Evolutionary conservation across 2,329 filamentous ascomycete genomes (phyloP).

Genomic region (Xylariaceae sp.): DNA sequence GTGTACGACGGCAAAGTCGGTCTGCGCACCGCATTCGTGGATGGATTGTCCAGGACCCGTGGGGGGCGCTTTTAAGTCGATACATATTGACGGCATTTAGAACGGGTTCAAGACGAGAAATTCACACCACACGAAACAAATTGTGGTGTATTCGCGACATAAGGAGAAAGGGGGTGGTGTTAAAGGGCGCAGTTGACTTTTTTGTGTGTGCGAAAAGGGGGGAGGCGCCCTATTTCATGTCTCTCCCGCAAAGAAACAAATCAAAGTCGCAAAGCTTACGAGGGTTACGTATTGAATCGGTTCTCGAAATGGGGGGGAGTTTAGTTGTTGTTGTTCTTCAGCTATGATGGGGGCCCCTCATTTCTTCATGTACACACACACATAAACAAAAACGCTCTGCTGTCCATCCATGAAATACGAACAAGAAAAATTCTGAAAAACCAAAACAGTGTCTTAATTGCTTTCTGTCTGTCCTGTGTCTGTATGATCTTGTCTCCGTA

Average conservation of each 20-base stretch:
- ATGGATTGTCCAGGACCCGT: slow-evolving; percentile 14
- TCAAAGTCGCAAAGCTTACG: slow-evolving; percentile 24
- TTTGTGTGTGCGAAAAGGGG: slow-evolving; percentile 11
- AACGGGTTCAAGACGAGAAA: not conserved
- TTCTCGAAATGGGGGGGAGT: slow-evolving; percentile 20
- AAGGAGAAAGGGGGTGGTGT: slow-evolving; percentile 13
- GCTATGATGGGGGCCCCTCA: slow-evolving; percentile 12
- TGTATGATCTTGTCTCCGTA: not conserved
- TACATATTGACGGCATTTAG: slow-evolving; percentile 19
- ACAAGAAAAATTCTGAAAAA: slow-evolving; percentile 13
- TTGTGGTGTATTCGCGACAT: not conserved
- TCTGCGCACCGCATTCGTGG: slow-evolving; percentile 6
- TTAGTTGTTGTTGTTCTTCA: not conserved
- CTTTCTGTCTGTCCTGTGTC: not conserved
- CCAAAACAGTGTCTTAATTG: not conserved
- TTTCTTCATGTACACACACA: slow-evolving; percentile 13
- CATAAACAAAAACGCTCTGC: slow-evolving; percentile 13
- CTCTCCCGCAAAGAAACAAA: slow-evolving; percentile 9
- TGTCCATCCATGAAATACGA: slow-evolving; percentile 25
- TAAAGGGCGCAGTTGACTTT: slow-evolving; percentile 9
- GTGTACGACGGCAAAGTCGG: slow-evolving; percentile 15
- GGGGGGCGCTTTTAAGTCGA: slow-evolving; percentile 2
- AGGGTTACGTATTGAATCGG: slow-evolving; percentile 29
- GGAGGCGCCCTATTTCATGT: slow-evolving; percentile 11
- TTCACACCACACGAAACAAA: not conserved